phyloP scores from a whole-genome alignment of 2,329 filamentous ascomycete species.

The Hymenotorrendiella dingleyae region DNA sequence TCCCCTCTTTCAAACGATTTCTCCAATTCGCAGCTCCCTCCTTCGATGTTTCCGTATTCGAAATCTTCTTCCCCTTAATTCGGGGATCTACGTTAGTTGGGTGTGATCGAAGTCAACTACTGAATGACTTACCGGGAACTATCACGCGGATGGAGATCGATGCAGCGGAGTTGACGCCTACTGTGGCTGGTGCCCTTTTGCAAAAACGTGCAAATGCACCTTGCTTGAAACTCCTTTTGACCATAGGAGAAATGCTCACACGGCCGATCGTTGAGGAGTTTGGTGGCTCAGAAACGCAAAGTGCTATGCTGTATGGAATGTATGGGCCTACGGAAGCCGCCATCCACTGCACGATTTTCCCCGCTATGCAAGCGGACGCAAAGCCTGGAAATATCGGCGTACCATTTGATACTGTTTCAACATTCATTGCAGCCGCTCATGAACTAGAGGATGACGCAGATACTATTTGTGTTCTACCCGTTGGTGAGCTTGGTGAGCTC shows the following conservation, averaged over 20 bases:
- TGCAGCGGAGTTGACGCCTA: slow-evolving; percentile 84
- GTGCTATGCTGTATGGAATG: slow-evolving; percentile 79
- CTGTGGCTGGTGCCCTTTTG: slow-evolving; percentile 73
- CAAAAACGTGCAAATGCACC: slow-evolving; percentile 63
- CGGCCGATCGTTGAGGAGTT: slow-evolving; percentile 72
- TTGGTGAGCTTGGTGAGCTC: slow-evolving; percentile 51
- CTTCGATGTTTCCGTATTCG: slow-evolving; percentile 92
- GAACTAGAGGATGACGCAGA: slow-evolving; percentile 13
- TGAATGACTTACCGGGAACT: slow-evolving; percentile 66
- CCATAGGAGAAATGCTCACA: slow-evolving; percentile 91
- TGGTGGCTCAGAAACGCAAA: slow-evolving; percentile 41
- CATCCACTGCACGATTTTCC: slow-evolving; percentile 80
- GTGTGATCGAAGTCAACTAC: slow-evolving; percentile 61
- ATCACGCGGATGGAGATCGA: slow-evolving; percentile 65
- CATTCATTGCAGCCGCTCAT: slow-evolving; percentile 26
- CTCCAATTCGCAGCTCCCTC: slow-evolving; percentile 89
- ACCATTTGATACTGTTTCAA: slow-evolving; percentile 67
- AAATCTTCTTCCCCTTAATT: slow-evolving; percentile 84
- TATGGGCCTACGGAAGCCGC: slow-evolving; percentile 90
- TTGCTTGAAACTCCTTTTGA: slow-evolving; percentile 64
- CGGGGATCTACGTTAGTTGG: slow-evolving; percentile 68
- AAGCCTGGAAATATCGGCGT: slow-evolving; percentile 66
- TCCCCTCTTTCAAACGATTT: slow-evolving; percentile 73
- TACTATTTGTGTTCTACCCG: slow-evolving; percentile 23
- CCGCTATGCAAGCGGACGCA: slow-evolving; percentile 49